These are phyloP conservation scores for Talaromyces pinophilus DNA, from an alignment of 2,329 filamentous ascomycete species.

Conservation along the genomic window DNA sequence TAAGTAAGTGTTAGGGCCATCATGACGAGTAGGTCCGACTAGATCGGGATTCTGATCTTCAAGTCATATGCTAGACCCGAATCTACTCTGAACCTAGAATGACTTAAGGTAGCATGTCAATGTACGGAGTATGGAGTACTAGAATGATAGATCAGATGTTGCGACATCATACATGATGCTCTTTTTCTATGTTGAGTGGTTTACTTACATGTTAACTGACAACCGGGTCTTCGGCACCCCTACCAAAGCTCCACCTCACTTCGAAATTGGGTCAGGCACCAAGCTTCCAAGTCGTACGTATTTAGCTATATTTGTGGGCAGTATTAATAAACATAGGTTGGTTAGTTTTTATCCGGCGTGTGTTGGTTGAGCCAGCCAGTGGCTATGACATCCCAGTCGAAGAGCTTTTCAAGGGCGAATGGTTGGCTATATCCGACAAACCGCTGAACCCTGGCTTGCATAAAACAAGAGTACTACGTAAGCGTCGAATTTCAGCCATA, in stretches of 20 bases:
- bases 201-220: neutral
- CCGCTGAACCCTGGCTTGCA: neutral
- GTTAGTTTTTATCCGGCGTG: neutral
- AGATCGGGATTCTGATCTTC: neutral
- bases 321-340: neutral
- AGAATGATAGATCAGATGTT: neutral
- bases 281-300: neutral
- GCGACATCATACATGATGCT: neutral
- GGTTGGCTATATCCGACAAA: slow-evolving; percentile 1
- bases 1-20: neutral
- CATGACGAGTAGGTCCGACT: neutral
- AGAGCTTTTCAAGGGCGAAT: neutral
- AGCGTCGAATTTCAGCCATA: neutral
- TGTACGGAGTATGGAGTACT: neutral
- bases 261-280: neutral
- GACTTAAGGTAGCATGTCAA: neutral
- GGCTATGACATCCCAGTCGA: neutral
- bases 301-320: neutral
- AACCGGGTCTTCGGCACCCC: neutral
- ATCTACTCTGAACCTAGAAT: neutral
- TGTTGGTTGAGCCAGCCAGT: neutral
- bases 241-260: neutral
- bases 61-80: neutral
- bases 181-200: neutral
- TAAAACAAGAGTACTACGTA: neutral